phyloP scores from a whole-genome alignment of 73 alveolate species.

The Paraurostyla sp. region DNA sequence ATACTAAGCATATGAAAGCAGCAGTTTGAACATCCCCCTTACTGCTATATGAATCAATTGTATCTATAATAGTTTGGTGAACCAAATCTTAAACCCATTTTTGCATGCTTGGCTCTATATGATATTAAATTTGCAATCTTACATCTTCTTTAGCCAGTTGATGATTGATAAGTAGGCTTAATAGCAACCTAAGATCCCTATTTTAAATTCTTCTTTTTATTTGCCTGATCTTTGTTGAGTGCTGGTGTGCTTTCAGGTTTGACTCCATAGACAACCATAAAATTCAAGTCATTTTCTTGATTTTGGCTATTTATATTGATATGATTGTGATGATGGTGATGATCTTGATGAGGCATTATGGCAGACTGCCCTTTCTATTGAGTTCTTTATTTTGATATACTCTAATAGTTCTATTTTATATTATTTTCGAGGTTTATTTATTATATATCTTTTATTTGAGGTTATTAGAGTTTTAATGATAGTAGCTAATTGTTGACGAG shows the following conservation, averaged over 20 bases:
- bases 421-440: too few species aligned
- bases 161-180: neutral
- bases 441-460: too few species aligned
- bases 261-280: conserved; percentile 53
- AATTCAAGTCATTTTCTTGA: conserved; percentile 29
- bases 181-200: too few species aligned
- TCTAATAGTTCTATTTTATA: too few species aligned
- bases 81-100: conserved; percentile 49
- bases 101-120: conserved; percentile 38
- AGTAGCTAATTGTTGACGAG: too few species aligned
- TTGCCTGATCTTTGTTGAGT: neutral
- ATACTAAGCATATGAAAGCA: conserved; percentile 40
- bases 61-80: conserved; percentile 36
- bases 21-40: conserved; percentile 69
- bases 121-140: neutral
- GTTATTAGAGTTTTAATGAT: too few species aligned
- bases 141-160: conserved; percentile 19
- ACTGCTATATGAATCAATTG: conserved; percentile 44
- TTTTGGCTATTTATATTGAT: neutral
- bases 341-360: neutral
- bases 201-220: neutral
- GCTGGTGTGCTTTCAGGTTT: conserved; percentile 32
- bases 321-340: conserved; percentile 2
- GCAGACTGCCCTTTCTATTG: too few species aligned
- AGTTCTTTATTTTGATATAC: too few species aligned